phyloP scores from a whole-genome alignment of 108 stramenopile species.

The Skeletonema potamos region DNA sequence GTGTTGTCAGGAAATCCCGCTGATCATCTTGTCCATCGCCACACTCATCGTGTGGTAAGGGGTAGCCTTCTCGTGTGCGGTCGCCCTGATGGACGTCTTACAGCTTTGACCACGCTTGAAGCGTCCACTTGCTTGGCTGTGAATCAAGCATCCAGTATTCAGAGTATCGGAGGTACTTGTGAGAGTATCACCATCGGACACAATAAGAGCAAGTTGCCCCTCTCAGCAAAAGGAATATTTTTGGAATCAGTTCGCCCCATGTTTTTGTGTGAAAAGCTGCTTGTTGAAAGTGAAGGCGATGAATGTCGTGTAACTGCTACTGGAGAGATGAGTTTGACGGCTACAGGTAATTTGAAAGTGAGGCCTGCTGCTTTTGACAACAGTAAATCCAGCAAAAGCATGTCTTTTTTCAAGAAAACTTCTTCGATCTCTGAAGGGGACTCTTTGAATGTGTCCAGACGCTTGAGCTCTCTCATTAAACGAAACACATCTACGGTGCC shows the following conservation, averaged over 20 bases:
- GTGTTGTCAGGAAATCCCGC: slow-evolving; percentile 71
- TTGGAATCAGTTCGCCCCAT: slow-evolving; percentile 53
- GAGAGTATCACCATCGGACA: slow-evolving; percentile 86
- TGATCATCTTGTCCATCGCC: slow-evolving; percentile 84
- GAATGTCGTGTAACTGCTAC: too few relatives aligned
- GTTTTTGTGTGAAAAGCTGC: slow-evolving; percentile 62
- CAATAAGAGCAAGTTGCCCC: slow-evolving; percentile 60
- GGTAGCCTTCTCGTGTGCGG: slow-evolving; percentile 78
- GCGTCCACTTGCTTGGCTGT: slow-evolving; percentile 64
- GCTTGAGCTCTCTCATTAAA: not conserved
- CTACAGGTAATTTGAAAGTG: not conserved
- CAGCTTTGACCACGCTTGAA: slow-evolving; percentile 74
- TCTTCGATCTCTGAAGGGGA: not conserved
- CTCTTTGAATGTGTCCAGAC: not conserved
- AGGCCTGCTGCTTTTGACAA: not conserved
- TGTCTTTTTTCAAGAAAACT: not conserved
- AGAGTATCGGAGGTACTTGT: slow-evolving; percentile 63
- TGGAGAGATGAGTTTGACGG: not conserved
- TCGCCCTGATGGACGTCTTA: slow-evolving; percentile 83
- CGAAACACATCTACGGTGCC: not conserved
- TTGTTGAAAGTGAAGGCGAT: slow-evolving; percentile 30
- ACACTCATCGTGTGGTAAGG: slow-evolving; percentile 75
- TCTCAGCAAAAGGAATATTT: slow-evolving; percentile 50
- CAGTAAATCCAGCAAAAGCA: not conserved
- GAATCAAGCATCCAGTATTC: slow-evolving; percentile 80